Conservation (phyloP, 345 rosid species). For the Viola odorata region DNA sequence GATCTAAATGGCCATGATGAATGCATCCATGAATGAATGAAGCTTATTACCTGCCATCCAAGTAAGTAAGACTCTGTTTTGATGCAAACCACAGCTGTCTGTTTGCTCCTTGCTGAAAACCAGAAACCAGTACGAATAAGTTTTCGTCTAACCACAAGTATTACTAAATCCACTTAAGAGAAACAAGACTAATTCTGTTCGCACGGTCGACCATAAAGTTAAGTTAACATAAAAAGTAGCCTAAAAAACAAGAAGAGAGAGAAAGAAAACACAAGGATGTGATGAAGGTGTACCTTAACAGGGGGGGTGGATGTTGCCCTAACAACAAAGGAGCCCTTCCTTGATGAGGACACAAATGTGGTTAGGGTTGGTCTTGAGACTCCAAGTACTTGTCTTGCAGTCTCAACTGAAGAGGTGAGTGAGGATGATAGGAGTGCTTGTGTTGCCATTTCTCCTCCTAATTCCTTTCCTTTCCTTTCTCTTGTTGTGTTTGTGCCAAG, state of each 20-base stretch:
- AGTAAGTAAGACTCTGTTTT: conserved; percentile 78
- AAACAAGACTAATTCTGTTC: neutral
- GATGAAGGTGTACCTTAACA: conserved; percentile 50
- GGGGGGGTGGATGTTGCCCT: conserved; percentile 88
- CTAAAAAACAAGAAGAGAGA: neutral
- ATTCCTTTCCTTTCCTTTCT: neutral
- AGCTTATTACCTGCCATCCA: conserved; percentile 80
- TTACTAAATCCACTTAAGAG: neutral
- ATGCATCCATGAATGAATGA: neutral
- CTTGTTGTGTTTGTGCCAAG: neutral
- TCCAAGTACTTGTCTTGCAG: conserved; percentile 64
- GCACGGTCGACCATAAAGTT: neutral
- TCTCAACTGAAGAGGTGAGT: conserved; percentile 67
- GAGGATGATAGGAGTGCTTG: conserved; percentile 91
- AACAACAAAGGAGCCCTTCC: conserved; percentile 58
- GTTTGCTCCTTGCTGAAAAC: conserved; percentile 74
- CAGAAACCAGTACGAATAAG: neutral
- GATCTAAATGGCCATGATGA: neutral
- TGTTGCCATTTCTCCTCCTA: conserved; percentile 51
- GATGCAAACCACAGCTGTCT: conserved; percentile 95
- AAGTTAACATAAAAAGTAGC: neutral
- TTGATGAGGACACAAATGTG: conserved; percentile 30
- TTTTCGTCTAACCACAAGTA: neutral
- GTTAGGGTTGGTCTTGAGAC: conserved; percentile 35
- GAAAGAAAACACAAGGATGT: neutral